Percentiles rank a stretch among this genome's conserved stretches.
These are phyloP conservation scores for Saururus chinensis DNA, from an alignment of 164 flowering plant genomes.

Conservation along the genomic window DNA sequence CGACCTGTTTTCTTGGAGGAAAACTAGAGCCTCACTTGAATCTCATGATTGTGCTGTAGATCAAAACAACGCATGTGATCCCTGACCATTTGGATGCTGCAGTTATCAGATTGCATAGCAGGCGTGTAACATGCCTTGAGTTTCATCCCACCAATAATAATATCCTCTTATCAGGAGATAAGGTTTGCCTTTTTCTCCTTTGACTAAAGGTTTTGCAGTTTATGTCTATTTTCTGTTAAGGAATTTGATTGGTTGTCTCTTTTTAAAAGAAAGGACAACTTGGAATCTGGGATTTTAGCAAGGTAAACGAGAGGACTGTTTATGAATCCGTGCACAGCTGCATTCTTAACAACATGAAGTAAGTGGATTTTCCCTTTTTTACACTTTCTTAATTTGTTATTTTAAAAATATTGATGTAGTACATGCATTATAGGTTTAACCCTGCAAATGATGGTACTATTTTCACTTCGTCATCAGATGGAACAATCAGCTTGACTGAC, in stretches of 20 bases:
- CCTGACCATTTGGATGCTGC: constrained; percentile 78
- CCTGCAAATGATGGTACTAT: constrained; percentile 64
- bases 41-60: constrained; percentile 21
- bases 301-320: constrained; percentile 68
- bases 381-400: not conserved
- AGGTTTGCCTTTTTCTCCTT: constrained; percentile 34
- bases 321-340: constrained; percentile 75
- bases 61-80: constrained; percentile 57
- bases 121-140: constrained; percentile 87
- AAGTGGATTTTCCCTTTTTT: constrained; percentile 9
- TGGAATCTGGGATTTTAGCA: constrained; percentile 86
- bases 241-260: not conserved
- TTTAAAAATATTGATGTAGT: not conserved
- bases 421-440: constrained; percentile 40
- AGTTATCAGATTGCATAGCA: constrained; percentile 79
- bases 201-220: too few relatives aligned
- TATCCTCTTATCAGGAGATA: constrained; percentile 87
- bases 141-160: constrained; percentile 83
- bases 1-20: too few relatives aligned
- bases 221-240: too few relatives aligned
- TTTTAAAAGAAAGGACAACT: constrained; percentile 84
- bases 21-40: not conserved
- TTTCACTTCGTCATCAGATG: constrained; percentile 90
- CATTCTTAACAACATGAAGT: constrained; percentile 80
- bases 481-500: constrained; percentile 76